A percentile compares a stretch with the other conserved stretches of the same genome.
Evolutionary conservation across 176 grass and related monocot species (phyloP).

Genomic region (Ananas comosus): DNA sequence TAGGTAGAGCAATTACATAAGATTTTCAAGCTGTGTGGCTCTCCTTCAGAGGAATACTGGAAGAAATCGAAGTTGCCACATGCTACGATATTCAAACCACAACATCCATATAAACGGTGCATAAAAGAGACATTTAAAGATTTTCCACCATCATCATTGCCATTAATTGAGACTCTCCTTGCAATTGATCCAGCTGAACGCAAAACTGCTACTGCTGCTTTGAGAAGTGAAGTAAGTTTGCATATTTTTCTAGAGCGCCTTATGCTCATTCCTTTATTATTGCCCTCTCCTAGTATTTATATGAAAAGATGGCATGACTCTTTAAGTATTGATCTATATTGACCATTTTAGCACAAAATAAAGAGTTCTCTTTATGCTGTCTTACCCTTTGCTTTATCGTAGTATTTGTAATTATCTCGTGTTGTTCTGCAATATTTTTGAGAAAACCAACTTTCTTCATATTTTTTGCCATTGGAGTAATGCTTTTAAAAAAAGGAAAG

Average conservation of each 20-base stretch:
- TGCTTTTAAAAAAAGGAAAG: too few species aligned
- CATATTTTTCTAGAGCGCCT: not conserved
- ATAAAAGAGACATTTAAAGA: slow-evolving; percentile 50
- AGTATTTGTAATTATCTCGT: not conserved
- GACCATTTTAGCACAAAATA: not conserved
- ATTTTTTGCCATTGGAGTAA: too few species aligned
- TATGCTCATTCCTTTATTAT: not conserved
- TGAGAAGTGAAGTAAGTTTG: slow-evolving; percentile 42
- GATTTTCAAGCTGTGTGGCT: slow-evolving; percentile 61
- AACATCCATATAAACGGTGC: slow-evolving; percentile 47
- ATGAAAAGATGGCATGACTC: slow-evolving; percentile 1
- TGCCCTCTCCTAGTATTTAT: not conserved
- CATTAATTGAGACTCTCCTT: slow-evolving; percentile 50
- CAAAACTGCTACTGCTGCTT: slow-evolving; percentile 45
- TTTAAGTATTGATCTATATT: not conserved
- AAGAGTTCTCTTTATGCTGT: not conserved
- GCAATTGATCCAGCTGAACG: slow-evolving; percentile 46
- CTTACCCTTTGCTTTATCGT: not conserved
- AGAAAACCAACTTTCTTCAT: too few species aligned
- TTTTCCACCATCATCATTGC: slow-evolving; percentile 37
- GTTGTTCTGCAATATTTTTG: not conserved
- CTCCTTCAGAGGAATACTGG: slow-evolving; percentile 55
- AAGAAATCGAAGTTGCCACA: slow-evolving; percentile 57
- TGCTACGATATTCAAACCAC: slow-evolving; percentile 50
- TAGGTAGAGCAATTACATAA: slow-evolving; percentile 62